Evolutionary conservation across 306 rosid species (phyloP).

Genomic region (Quercus cerris): DNA sequence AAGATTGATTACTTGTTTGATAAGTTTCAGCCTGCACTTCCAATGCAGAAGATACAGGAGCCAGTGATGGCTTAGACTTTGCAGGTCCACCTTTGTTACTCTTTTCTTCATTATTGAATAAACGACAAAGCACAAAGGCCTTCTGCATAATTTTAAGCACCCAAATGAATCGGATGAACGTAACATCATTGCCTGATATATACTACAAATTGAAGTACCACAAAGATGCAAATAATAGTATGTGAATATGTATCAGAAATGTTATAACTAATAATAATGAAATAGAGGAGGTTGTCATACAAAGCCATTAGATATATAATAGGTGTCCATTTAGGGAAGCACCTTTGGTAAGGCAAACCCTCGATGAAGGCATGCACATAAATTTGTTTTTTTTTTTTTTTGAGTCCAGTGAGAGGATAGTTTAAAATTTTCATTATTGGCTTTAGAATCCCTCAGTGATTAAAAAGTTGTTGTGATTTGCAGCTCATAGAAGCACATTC

Average conservation of each 20-base stretch:
- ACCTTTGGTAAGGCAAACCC: background rate
- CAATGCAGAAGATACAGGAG: background rate
- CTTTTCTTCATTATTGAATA: slow-evolving; percentile 35
- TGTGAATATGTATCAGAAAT: no score
- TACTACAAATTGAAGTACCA: background rate
- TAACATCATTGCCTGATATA: slow-evolving; percentile 5
- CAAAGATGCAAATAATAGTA: no score
- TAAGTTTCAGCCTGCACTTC: background rate
- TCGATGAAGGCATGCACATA: background rate
- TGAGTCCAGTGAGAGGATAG: no score
- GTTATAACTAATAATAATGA: no score
- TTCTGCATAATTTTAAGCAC: slow-evolving; percentile 45
- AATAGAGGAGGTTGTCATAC: no score
- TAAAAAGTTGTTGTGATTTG: no score
- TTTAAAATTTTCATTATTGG: no score
- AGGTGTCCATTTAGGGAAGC: background rate
- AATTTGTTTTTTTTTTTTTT: background rate
- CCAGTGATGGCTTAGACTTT: no score
- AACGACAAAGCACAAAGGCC: slow-evolving; percentile 79
- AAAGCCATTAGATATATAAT: no score
- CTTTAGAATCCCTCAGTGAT: no score
- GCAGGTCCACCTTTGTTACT: no score
- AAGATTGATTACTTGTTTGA: background rate
- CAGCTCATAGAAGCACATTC: no score
- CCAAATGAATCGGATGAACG: slow-evolving; percentile 17